Percentiles rank a stretch among this genome's conserved stretches.
Evolutionary conservation across 257 asterid genomes (phyloP).

Genomic region (Solanum appendiculatum): DNA sequence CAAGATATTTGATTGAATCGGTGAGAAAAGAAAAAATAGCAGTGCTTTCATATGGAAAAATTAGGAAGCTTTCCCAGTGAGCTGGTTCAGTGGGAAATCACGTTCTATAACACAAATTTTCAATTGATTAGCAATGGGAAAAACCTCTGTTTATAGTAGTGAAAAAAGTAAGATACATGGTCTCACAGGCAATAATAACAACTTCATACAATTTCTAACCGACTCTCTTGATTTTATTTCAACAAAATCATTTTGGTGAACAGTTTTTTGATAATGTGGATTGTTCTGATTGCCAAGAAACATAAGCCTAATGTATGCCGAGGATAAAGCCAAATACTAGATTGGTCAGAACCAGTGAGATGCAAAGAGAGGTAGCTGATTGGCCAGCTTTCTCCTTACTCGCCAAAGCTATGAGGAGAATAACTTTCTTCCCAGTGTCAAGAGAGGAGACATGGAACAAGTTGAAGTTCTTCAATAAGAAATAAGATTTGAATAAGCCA

Average conservation of each 20-base stretch:
- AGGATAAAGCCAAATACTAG: background rate
- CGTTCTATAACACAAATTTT: background rate
- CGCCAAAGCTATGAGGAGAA: too few relatives aligned
- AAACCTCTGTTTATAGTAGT: background rate
- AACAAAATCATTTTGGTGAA: background rate
- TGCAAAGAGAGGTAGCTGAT: background rate
- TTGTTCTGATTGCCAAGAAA: background rate
- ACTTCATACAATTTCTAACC: background rate
- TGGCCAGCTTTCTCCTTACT: too few relatives aligned
- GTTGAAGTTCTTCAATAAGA: background rate
- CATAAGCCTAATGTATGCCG: background rate
- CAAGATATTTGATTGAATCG: background rate
- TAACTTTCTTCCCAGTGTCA: too few relatives aligned
- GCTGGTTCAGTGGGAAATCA: background rate
- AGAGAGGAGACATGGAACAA: background rate
- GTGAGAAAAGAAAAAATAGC: background rate
- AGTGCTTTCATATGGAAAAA: background rate
- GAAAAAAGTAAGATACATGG: background rate
- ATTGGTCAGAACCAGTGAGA: background rate
- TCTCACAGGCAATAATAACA: background rate
- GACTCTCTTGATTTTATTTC: background rate
- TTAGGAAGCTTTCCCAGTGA: background rate
- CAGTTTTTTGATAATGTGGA: background rate
- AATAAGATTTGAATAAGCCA: background rate
- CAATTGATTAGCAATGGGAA: background rate